Conservation (phyloP, 2,329 filamentous ascomycete genomes). For the Trichoderma sp. region DNA sequence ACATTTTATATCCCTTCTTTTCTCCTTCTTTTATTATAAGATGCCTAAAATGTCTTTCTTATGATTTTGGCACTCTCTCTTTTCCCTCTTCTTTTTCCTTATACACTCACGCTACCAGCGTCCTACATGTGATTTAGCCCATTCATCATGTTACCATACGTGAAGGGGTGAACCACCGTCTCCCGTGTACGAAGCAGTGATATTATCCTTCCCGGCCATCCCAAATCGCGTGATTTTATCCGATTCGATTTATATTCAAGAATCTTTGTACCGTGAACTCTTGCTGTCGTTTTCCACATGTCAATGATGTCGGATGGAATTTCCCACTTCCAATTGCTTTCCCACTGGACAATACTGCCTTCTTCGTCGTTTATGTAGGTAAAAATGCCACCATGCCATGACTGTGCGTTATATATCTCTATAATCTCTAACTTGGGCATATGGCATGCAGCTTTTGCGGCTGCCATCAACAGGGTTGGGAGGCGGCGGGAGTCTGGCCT, state of each 20-base stretch:
- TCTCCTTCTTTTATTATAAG: too few relatives aligned
- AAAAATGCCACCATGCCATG: not conserved
- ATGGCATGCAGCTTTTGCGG: not conserved
- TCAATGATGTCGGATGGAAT: not conserved
- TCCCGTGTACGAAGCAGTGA: not conserved
- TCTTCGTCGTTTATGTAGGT: not conserved
- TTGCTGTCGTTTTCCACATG: not conserved
- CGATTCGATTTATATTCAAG: not conserved
- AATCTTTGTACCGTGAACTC: not conserved
- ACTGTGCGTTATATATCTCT: not conserved
- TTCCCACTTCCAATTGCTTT: not conserved
- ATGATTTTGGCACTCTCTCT: too few relatives aligned
- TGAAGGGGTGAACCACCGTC: not conserved
- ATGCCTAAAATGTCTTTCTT: too few relatives aligned
- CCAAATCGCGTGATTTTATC: not conserved
- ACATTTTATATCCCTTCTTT: too few relatives aligned
- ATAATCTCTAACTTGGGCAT: slow-evolving; percentile 8
- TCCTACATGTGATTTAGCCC: not conserved
- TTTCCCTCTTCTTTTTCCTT: too few relatives aligned
- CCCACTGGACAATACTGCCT: not conserved
- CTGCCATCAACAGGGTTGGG: not conserved
- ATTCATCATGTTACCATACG: slow-evolving; percentile 14
- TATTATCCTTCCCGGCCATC: not conserved
- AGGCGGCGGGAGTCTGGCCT: not conserved
- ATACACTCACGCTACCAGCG: too few relatives aligned